phyloP scores from a whole-genome alignment of 495 filamentous ascomycete species.

The Penicillium crystallinum region DNA sequence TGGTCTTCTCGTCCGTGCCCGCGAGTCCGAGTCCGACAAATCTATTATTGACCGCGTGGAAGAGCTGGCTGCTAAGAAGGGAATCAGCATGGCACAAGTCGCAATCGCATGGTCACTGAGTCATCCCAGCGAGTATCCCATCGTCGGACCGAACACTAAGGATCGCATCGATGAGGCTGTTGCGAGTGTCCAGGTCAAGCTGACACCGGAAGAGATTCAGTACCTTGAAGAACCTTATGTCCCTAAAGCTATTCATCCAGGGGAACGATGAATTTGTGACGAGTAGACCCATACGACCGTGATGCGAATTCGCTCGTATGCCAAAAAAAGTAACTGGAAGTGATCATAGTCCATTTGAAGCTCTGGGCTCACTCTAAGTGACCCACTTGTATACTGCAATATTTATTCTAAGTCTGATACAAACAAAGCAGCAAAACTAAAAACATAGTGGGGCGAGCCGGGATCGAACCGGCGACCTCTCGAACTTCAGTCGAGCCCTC shows the following conservation, averaged over 20 bases:
- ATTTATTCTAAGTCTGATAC: no score
- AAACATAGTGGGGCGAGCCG: background rate
- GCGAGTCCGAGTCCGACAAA: slow-evolving; percentile 47
- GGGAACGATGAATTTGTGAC: no score
- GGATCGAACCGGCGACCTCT: background rate
- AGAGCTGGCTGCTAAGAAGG: slow-evolving; percentile 63
- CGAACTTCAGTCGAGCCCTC: background rate
- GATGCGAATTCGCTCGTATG: no score
- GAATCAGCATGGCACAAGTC: slow-evolving; percentile 57
- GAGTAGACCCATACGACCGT: no score
- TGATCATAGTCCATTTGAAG: no score
- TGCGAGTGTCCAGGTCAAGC: slow-evolving; percentile 41
- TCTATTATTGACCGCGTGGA: slow-evolving; percentile 59
- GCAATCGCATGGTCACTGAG: slow-evolving; percentile 65
- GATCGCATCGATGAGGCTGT: slow-evolving; percentile 60
- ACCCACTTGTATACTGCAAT: no score
- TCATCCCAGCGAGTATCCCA: slow-evolving; percentile 47
- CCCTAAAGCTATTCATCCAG: slow-evolving; percentile 47
- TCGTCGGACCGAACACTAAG: slow-evolving; percentile 58
- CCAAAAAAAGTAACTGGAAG: no score
- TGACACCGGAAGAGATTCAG: slow-evolving; percentile 58
- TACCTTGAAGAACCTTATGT: slow-evolving; percentile 66
- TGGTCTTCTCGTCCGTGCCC: slow-evolving; percentile 36
- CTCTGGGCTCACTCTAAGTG: no score
- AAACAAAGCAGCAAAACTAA: no score